phyloP scores from a whole-genome alignment of 2,329 filamentous ascomycete species.

The Curvularia sp. region DNA sequence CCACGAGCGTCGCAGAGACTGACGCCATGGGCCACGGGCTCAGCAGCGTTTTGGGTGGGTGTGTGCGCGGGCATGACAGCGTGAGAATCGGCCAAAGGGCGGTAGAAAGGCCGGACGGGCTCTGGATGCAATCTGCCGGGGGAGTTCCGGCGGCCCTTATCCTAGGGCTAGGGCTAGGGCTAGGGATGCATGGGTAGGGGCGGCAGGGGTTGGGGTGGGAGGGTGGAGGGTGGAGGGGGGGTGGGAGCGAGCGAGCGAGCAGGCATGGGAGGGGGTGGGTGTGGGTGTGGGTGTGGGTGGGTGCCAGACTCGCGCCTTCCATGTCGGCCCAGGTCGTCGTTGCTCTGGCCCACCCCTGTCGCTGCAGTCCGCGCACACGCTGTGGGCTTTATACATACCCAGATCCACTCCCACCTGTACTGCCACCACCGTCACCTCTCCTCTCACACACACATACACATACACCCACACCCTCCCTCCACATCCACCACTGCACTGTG shows the following conservation, averaged over 20 bases:
- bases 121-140: constrained; percentile 34
- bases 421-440: constrained; percentile 12
- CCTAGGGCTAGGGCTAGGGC: constrained; percentile 20
- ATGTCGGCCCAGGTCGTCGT: constrained; percentile 29
- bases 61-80: neutral
- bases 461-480: neutral
- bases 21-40: constrained; percentile 1
- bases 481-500: constrained; percentile 1
- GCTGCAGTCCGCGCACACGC: constrained; percentile 20
- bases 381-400: constrained; percentile 30
- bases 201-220: constrained; percentile 17
- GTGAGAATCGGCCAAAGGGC: constrained; percentile 14
- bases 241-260: neutral
- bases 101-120: constrained; percentile 25
- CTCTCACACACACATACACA: neutral
- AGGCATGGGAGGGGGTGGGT: constrained; percentile 13
- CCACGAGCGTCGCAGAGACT: constrained; percentile 20
- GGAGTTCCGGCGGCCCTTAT: constrained; percentile 28
- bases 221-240: neutral
- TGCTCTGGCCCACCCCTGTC: constrained; percentile 23
- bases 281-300: no score
- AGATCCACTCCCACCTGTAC: constrained; percentile 29
- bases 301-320: constrained; percentile 27
- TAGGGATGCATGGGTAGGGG: constrained; percentile 16
- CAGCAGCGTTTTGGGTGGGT: neutral